Evolutionary conservation across 192 early-diverging fungal genomes (phyloP), one percentile per base, ranked within the genome.

Genomic region (Mortierella antarctica): DNA sequence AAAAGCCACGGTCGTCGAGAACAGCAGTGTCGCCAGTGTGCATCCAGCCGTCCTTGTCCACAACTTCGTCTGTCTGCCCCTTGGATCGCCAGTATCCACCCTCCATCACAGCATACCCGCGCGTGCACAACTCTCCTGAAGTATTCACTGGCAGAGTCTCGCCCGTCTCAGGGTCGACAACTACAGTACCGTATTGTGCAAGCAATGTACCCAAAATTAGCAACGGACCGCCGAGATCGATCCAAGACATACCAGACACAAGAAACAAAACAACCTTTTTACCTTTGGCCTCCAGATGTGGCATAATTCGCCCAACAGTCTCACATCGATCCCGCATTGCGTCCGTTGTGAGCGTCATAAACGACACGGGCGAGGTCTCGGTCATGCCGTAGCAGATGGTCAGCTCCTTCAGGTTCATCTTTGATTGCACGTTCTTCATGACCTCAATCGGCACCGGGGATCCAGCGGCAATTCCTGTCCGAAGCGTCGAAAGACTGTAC

Each of bases 401-500:
- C 14, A 88, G 51, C 13, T 86, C 86, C 6, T 39, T 64, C 49
- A 86, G 55, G 48, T 86, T 23, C 78, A 88, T 82, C 62, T 83
- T 84, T 8, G 65, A 55, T 23, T 80, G 71, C 7, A 88, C 84
- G 57, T 84, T 75, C 61, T 70, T 81, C 86, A 88, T 88, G 15
- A 86, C 75, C 45, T 82, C 82, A 23, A 84, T 79, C 2, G 86
- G 86, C 40, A 85, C 83, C 21, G 81, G 72, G 2, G 82, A 84
- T 0, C 86, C 86, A 13, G 86, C 82, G 39, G 85, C 85, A 56
- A 86, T 78, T 6, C 86, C 86, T 23, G 84, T 86, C 13, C 86
- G 73, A 52, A 86, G 61, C 17, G 60, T 60, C 18, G 83, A 74
- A 1, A 86, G 65, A 41, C 86, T 68, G 15, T 73, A 84, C 12